Evolutionary conservation across 139 green algal species (phyloP), one percentile per base, ranked within the genome.

Genomic region (Chlamydomonas asymmetrica): DNA sequence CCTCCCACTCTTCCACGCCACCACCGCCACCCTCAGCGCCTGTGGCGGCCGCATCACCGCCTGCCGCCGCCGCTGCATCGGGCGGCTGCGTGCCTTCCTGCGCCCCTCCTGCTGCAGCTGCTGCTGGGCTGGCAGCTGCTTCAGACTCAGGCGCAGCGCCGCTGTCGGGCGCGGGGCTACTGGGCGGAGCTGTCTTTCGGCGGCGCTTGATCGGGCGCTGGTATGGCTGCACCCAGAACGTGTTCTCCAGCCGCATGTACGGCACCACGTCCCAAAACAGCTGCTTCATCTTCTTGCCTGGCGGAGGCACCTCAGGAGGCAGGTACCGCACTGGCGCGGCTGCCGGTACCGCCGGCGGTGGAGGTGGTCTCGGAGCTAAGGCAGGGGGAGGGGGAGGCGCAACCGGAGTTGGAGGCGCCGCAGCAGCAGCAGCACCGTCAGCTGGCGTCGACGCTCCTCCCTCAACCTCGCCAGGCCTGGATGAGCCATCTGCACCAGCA

Each of bases 211-310:
- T n/a, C n/a, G n/a, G n/a, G n/a, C n/a, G n/a, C n/a, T 64, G 37
- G 2, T 76, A 56, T 0, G 57, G 70, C 54, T 63, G 39, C 25
- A 73, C 76, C 76, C 76, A 82, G 39, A 82, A 82, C 5, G 76
- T 82, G 49, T 52, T 40, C 37, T 73, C 68, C 49, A 71, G 60
- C 9, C 45, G 71, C 0, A 56, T 41, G 60, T 54, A 54, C 32
- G 78, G 78, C 25, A 84, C 63, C 7, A 31, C 27, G 25, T 84
- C 78, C 78, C 78, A 84, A 48, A 77, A 84, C 8, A 84, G 40
- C 29, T 61, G 66, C 66, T 84, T 84, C 43, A 84, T 63, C 65
- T 84, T 84, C 29, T 72, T 70, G 37, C 49, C 60, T 0, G 78
- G 78, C 38, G 64, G 38, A 1, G 78, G 78, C 20, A 80, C 72